Base-by-base conservation (phyloP, 192 early-diverging fungal genomes). In the Diversispora epigaea region DNA sequence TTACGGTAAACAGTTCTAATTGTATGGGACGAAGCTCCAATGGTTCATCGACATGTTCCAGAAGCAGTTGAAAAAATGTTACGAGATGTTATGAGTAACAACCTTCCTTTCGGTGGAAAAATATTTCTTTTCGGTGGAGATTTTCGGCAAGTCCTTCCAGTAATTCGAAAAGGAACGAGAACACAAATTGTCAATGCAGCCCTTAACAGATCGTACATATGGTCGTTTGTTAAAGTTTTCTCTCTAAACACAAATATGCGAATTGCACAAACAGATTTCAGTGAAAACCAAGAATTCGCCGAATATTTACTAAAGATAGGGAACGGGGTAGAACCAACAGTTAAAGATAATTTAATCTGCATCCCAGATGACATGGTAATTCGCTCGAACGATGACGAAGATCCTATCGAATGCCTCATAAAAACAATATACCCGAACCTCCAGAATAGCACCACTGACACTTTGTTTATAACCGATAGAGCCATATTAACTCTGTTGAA, bases 1-100 rank as follows among this genome's bases (percentile, higher is more conserved):
- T 39, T 79, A 15, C 19, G n/a, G 9, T 3, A 57, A 39, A 46
- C 82, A 4, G 62, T 64, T n/a, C 19, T 80, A 43, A 73, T 83
- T 60, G 39, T 83, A 17, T 83, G 82, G 82, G 82, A 80, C 64
- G 82, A 83, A 74, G 73, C 73, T 60, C 63, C 65, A 14, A 79
- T 79, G 78, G 61, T 61, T n/a, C 47, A 73, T 11, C 47, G 11
- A 8, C 47, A 49, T 49, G 47, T 11, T 49, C 11, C 62, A 62
- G 69, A 77, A 45, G 47, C 60, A 25, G 68, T 77, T 32, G 69
- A 71, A 41, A 3, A 4, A 9, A 71, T 39, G 2, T 77, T 2
- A 50, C n/a, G 49, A 57, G 68, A 77, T 54, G 32, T 77, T 17
- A 65, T 77, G 57, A 52, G 54, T 7, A 45, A 69, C 4, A 56